phyloP scores from a whole-genome alignment of 140 eudicot species.

The Oenanthe javanica region DNA sequence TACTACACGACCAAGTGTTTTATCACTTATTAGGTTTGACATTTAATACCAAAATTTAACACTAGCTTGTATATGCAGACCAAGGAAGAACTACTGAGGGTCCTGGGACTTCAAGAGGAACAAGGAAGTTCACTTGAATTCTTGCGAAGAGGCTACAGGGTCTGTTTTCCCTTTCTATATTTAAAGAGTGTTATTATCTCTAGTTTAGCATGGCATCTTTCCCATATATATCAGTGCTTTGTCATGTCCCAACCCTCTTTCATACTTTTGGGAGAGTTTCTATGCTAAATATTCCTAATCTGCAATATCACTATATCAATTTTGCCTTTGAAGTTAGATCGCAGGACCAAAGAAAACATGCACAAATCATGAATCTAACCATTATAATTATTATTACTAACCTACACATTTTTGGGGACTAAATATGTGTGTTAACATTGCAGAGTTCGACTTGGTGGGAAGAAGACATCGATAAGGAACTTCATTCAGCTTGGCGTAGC shows the following conservation, averaged over 20 bases:
- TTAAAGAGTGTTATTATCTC: background rate
- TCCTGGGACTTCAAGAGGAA: slow-evolving; percentile 88
- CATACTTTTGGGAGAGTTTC: background rate
- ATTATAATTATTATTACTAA: background rate
- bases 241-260: background rate
- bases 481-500: slow-evolving; percentile 89
- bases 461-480: slow-evolving; percentile 71
- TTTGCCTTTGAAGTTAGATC: background rate
- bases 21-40: slow-evolving; percentile 2
- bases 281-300: background rate
- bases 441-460: slow-evolving; percentile 98
- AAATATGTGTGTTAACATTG: slow-evolving; percentile 6
- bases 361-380: background rate
- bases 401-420: background rate
- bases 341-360: background rate
- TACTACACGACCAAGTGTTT: background rate
- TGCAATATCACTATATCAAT: background rate
- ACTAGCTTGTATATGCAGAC: slow-evolving; percentile 41
- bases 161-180: slow-evolving; percentile 9
- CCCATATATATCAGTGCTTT: background rate
- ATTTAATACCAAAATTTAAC: background rate
- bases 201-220: background rate
- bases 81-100: slow-evolving; percentile 91
- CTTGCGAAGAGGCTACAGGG: slow-evolving; percentile 97
- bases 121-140: slow-evolving; percentile 96